Evolutionary conservation across 352 stramenopile species (phyloP), one percentile per base, ranked within the genome.

Genomic region (Blastocystis sp.): DNA sequence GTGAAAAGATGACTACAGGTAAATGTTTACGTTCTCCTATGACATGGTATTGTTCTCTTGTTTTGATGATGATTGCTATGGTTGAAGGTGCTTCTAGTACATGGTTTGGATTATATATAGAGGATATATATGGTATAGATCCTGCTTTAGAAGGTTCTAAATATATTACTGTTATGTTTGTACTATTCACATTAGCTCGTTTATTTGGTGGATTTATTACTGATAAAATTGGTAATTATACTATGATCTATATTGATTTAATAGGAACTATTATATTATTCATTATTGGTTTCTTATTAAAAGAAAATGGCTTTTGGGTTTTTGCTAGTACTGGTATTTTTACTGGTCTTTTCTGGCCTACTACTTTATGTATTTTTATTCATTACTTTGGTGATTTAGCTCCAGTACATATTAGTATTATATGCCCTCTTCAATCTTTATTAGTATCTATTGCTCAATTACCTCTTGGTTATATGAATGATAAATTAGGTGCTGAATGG

Each of bases 331-430:
- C 52, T 9, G 52, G 52, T 4, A 34, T 23, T 2, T n/a, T 32
- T 9, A 42, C 54, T 4, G 52, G 39, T 16, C 54, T 62, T 30
- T 62, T 62, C 52, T 62, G 52, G 52, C 52, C 52, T 3, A 62
- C 52, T 1, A 54, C 40, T 31, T 54, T 62, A 27, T 27, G 37
- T n/a, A 62, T 44, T 19, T 62, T 39, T 34, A 62, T 62, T 39
- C 52, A 42, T 3, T 62, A 62, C 27, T 62, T 39, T 39, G 36
- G 36, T 10, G 52, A 62, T n/a, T 28, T 54, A 25, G 52, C 52
- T 0, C 24, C 52, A 19, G 24, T 62, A 6, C 52, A 39, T 9
- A 37, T 62, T 21, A 62, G 52, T 32, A 54, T 39, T 28, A 62
- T 62, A 25, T 30, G 48, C 13, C 52, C 52, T 3, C 48, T 62